Evolutionary conservation across 495 filamentous ascomycete genomes (phyloP).

Genomic region (Podospora anserina): DNA sequence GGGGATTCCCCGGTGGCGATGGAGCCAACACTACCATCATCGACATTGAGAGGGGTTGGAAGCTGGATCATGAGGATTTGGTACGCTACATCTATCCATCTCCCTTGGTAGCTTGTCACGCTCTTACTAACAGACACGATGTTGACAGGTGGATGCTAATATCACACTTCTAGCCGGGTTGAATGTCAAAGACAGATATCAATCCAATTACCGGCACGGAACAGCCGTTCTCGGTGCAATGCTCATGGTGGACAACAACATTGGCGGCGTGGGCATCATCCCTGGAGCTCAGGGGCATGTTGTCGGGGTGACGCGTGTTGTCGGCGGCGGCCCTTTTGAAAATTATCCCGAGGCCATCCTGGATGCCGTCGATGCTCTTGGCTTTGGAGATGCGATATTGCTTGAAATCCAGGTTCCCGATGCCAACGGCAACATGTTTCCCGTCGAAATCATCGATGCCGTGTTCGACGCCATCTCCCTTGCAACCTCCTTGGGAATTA

Average conservation of each 20-base stretch:
- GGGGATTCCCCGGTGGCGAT: slow-evolving; percentile 17
- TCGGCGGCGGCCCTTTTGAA: not conserved
- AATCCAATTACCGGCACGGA: slow-evolving; percentile 7
- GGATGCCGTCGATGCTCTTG: slow-evolving; percentile 2
- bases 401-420: slow-evolving; percentile 16
- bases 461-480: slow-evolving; percentile 15
- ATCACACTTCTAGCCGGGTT: slow-evolving; percentile 2
- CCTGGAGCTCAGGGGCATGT: slow-evolving; percentile 8
- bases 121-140: not conserved
- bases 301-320: not conserved
- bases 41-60: slow-evolving; percentile 19
- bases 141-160: not conserved
- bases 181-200: not conserved
- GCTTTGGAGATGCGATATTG: slow-evolving; percentile 15
- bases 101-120: too few species aligned
- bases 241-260: slow-evolving; percentile 17
- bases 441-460: slow-evolving; percentile 13
- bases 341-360: slow-evolving; percentile 15
- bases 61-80: slow-evolving; percentile 18
- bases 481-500: slow-evolving; percentile 13
- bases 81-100: not conserved
- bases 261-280: slow-evolving; percentile 18
- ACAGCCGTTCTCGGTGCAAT: slow-evolving; percentile 19
- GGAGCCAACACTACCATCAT: slow-evolving; percentile 12
- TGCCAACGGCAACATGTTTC: slow-evolving; percentile 7